A percentile compares a stretch with the other conserved stretches of the same genome.
These are phyloP conservation scores for Phellopilus nigrolimitatus DNA, from an alignment of 1,284 basidiomycete genomes.

Conservation along the genomic window DNA sequence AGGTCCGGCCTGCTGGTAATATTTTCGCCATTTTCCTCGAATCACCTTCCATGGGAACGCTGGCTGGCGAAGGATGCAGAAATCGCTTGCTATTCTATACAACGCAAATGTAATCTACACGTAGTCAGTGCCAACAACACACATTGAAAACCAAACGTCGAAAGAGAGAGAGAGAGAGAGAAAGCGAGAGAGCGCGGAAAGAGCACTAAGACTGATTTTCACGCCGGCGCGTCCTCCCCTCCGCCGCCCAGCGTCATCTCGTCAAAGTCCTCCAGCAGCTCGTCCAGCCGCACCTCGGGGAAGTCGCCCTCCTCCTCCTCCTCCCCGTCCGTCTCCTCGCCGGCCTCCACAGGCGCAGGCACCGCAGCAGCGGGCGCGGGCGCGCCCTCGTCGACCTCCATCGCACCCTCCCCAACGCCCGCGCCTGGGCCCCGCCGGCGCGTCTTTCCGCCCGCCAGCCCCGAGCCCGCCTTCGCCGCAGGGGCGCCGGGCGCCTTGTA, in stretches of 20 bases:
- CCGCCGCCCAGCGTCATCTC: constrained; percentile 60
- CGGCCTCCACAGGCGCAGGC: constrained; percentile 26
- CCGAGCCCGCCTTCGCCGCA: constrained; percentile 41
- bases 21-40: too few relatives aligned
- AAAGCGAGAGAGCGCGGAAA: too few relatives aligned
- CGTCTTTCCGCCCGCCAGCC: constrained; percentile 45
- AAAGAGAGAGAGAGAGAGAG: too few relatives aligned
- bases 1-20: too few relatives aligned
- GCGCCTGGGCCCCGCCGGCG: constrained; percentile 39
- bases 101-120: too few relatives aligned
- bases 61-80: too few relatives aligned
- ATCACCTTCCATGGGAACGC: too few relatives aligned
- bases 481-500: constrained; percentile 72
- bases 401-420: constrained; percentile 51
- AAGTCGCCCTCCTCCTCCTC: constrained; percentile 86
- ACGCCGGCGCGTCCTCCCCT: background rate
- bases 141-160: too few relatives aligned
- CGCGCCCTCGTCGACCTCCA: constrained; percentile 65
- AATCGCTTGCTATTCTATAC: too few relatives aligned
- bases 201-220: background rate
- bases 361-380: constrained; percentile 28
- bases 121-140: too few relatives aligned
- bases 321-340: constrained; percentile 47
- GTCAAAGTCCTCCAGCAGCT: constrained; percentile 91
- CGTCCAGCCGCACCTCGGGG: constrained; percentile 84